Evolutionary conservation across 2,329 filamentous ascomycete genomes (phyloP).

Genomic region (Fusarium luffae): DNA sequence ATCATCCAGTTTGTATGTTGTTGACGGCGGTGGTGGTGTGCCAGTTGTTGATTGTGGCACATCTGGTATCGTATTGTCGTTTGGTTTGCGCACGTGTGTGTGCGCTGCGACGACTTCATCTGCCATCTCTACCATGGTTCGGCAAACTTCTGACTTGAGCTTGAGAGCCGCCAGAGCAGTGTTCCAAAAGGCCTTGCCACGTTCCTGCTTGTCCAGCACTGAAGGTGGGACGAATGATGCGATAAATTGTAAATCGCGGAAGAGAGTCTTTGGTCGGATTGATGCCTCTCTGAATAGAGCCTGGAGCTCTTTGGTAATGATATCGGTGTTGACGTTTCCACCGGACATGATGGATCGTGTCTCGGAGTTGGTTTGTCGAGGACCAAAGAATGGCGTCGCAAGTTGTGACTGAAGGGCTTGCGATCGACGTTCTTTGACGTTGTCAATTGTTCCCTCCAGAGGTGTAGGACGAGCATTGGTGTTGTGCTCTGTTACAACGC

Average conservation of each 20-base stretch:
- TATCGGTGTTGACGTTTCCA: slow-evolving; percentile 67
- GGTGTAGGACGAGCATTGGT: slow-evolving; percentile 55
- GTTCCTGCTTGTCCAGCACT: slow-evolving; percentile 70
- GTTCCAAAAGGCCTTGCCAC: slow-evolving; percentile 87
- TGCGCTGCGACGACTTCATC: slow-evolving; percentile 69
- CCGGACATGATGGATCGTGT: slow-evolving; percentile 62
- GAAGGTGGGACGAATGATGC: slow-evolving; percentile 71
- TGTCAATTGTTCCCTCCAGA: slow-evolving; percentile 75
- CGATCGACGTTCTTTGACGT: slow-evolving; percentile 74
- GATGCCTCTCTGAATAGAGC: slow-evolving; percentile 73
- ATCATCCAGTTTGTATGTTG: slow-evolving; percentile 78
- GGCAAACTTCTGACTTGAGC: slow-evolving; percentile 87
- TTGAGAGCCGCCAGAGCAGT: slow-evolving; percentile 88
- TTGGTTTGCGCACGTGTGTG: slow-evolving; percentile 68
- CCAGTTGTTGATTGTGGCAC: slow-evolving; percentile 52
- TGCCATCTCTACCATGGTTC: slow-evolving; percentile 76
- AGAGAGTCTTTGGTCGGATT: slow-evolving; percentile 81
- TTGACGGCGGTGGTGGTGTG: slow-evolving; percentile 61
- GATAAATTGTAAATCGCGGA: slow-evolving; percentile 83
- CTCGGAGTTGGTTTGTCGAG: slow-evolving; percentile 59
- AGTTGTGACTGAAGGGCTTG: slow-evolving; percentile 56
- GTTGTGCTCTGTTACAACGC: slow-evolving; percentile 48
- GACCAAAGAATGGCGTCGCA: slow-evolving; percentile 48
- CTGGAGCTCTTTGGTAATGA: slow-evolving; percentile 74
- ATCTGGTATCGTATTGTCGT: slow-evolving; percentile 47